Evolutionary conservation across 2,329 filamentous ascomycete species (phyloP).

Genomic region (Acephala macrosclerotiorum): DNA sequence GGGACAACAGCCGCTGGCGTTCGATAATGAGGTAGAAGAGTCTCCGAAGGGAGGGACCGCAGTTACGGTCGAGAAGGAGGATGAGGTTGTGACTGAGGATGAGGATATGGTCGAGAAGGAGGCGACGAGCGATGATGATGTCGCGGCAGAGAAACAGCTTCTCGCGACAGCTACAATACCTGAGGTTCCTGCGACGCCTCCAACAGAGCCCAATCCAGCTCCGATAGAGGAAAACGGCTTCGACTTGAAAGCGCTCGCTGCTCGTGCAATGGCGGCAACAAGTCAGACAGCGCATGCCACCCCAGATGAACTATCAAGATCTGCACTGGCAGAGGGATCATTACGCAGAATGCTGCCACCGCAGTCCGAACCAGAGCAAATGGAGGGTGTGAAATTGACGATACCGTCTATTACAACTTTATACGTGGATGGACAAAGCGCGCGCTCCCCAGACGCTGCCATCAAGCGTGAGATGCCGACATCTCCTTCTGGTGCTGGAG

Average conservation of each 20-base stretch:
- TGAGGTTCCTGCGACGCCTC: background rate
- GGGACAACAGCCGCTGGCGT: slow-evolving; percentile 59
- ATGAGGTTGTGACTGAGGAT: slow-evolving; percentile 42
- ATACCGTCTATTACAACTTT: slow-evolving; percentile 33
- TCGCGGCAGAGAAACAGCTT: background rate
- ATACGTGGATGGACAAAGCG: slow-evolving; percentile 19
- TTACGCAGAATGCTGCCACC: slow-evolving; percentile 2
- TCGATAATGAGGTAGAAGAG: slow-evolving; percentile 52
- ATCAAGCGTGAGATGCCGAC: slow-evolving; percentile 31
- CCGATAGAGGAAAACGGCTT: slow-evolving; percentile 20
- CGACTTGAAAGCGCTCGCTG: slow-evolving; percentile 26
- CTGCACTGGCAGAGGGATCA: slow-evolving; percentile 4
- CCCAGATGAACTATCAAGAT: slow-evolving; percentile 19
- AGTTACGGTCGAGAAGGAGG: slow-evolving; percentile 38
- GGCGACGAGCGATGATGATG: slow-evolving; percentile 11
- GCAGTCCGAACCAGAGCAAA: slow-evolving; percentile 22
- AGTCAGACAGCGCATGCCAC: slow-evolving; percentile 22
- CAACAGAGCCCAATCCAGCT: background rate
- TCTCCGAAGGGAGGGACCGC: slow-evolving; percentile 30
- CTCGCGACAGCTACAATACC: background rate
- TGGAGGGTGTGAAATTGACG: slow-evolving; percentile 33
- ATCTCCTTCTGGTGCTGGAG: slow-evolving; percentile 28
- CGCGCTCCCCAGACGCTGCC: slow-evolving; percentile 28
- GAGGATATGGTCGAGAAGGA: slow-evolving; percentile 33
- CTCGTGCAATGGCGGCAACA: slow-evolving; percentile 25